Evolutionary conservation across 2,329 filamentous ascomycete genomes (phyloP).

Genomic region (Mariannaea sp.): DNA sequence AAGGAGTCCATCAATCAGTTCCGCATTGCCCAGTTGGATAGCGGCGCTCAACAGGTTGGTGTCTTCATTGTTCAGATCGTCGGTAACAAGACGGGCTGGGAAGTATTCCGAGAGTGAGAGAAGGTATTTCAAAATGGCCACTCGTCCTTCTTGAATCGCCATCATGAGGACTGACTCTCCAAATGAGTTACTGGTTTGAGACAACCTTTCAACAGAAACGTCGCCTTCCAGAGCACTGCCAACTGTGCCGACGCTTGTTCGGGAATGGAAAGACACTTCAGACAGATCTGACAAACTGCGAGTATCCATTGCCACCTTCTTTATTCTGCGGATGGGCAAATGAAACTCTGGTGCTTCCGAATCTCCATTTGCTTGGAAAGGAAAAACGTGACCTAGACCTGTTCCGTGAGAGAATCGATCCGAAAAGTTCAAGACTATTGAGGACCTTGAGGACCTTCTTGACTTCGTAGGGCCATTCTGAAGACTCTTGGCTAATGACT

Average conservation of each 20-base stretch:
- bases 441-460: slow-evolving; percentile 46
- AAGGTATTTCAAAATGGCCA: slow-evolving; percentile 77
- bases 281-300: slow-evolving; percentile 88
- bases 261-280: slow-evolving; percentile 79
- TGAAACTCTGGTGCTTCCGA: slow-evolving; percentile 44
- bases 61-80: slow-evolving; percentile 87
- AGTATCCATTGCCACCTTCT: slow-evolving; percentile 88
- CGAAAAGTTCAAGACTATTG: slow-evolving; percentile 47
- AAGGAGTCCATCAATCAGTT: slow-evolving; percentile 76
- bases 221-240: slow-evolving; percentile 80
- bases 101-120: slow-evolving; percentile 79
- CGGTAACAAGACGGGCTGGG: slow-evolving; percentile 69
- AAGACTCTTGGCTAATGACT: slow-evolving; percentile 55
- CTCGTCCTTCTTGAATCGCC: slow-evolving; percentile 75
- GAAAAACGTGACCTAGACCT: slow-evolving; percentile 83
- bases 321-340: slow-evolving; percentile 57
- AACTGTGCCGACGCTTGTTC: slow-evolving; percentile 77
- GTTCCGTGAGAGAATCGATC: slow-evolving; percentile 61
- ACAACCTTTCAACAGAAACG: slow-evolving; percentile 77
- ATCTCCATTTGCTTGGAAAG: slow-evolving; percentile 69
- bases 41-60: slow-evolving; percentile 89
- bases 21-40: slow-evolving; percentile 78
- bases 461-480: slow-evolving; percentile 48
- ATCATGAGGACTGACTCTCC: slow-evolving; percentile 91
- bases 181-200: slow-evolving; percentile 69